Percentiles rank a stretch among this genome's conserved stretches.
These are phyloP conservation scores for Annulohypoxylon maeteangense DNA, from an alignment of 495 filamentous ascomycete genomes.

Conservation along the genomic window DNA sequence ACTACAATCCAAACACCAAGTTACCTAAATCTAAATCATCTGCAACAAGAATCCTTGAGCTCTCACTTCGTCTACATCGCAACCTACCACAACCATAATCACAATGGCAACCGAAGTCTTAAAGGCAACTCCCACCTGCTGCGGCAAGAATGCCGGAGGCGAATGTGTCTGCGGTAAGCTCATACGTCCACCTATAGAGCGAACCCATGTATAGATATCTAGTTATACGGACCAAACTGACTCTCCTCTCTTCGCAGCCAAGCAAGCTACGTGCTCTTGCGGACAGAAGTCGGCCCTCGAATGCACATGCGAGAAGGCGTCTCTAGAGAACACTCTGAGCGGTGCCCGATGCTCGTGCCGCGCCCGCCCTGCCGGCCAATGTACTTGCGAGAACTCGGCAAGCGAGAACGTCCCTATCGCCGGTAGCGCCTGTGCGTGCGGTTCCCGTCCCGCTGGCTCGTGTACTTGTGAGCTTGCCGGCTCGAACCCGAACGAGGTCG, in stretches of 20 bases:
- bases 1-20: background rate
- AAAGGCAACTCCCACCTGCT: conserved; percentile 58
- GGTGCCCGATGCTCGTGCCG: conserved; percentile 90
- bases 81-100: conserved; percentile 14
- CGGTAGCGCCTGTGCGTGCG: conserved; percentile 74
- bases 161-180: conserved; percentile 63
- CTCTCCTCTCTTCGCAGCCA: conserved; percentile 47
- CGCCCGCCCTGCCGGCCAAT: conserved; percentile 77
- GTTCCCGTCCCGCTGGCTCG: conserved; percentile 74
- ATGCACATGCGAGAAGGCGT: conserved; percentile 84
- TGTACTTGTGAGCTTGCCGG: conserved; percentile 85
- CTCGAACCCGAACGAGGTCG: conserved; percentile 71
- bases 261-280: conserved; percentile 82
- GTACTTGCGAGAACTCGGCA: conserved; percentile 79
- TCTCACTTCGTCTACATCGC: conserved; percentile 1
- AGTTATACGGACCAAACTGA: background rate
- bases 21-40: background rate
- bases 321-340: conserved; percentile 74
- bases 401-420: conserved; percentile 74
- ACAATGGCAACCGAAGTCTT: conserved; percentile 48
- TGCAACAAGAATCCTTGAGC: background rate
- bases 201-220: background rate
- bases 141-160: conserved; percentile 55
- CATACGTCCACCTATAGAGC: background rate
- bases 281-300: conserved; percentile 85